Percentiles rank a stretch among this genome's conserved stretches.
Evolutionary conservation across 1,284 basidiomycete genomes (phyloP).

Genomic region (Melampsora americana): DNA sequence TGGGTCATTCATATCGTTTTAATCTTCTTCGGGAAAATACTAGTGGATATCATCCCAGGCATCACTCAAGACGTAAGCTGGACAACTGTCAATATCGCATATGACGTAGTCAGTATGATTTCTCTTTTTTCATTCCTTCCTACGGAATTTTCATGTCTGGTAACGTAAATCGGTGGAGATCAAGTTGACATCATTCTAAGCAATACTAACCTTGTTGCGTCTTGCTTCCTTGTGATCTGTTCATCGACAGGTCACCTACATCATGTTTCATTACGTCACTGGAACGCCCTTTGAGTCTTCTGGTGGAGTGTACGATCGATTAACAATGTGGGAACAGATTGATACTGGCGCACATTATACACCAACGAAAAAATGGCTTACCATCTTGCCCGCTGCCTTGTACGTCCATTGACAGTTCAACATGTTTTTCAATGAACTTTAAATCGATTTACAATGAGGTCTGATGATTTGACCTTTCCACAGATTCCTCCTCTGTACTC

Average conservation of each 20-base stretch:
- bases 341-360: constrained; percentile 98
- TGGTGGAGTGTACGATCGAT: constrained; percentile 90
- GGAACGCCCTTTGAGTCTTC: constrained; percentile 91
- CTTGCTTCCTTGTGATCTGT: background rate
- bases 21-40: constrained; percentile 81
- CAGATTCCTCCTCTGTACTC: constrained; percentile 95
- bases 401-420: constrained; percentile 58
- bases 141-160: too few relatives aligned
- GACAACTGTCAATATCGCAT: constrained; percentile 89
- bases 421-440: too few relatives aligned
- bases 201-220: too few relatives aligned
- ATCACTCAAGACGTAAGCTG: constrained; percentile 92
- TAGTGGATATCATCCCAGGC: constrained; percentile 89
- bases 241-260: constrained; percentile 73
- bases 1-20: constrained; percentile 97
- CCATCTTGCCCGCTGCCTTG: constrained; percentile 84
- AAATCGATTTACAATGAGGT: constrained; percentile 19
- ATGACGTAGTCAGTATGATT: constrained; percentile 71
- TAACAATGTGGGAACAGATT: constrained; percentile 99
- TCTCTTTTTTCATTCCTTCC: background rate
- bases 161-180: too few relatives aligned
- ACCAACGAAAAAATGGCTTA: constrained; percentile 95
- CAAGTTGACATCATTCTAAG: too few relatives aligned
- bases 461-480: too few relatives aligned
- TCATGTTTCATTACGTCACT: constrained; percentile 98